Evolutionary conservation across 306 rosid species (phyloP).

Genomic region (Quercus variabilis): DNA sequence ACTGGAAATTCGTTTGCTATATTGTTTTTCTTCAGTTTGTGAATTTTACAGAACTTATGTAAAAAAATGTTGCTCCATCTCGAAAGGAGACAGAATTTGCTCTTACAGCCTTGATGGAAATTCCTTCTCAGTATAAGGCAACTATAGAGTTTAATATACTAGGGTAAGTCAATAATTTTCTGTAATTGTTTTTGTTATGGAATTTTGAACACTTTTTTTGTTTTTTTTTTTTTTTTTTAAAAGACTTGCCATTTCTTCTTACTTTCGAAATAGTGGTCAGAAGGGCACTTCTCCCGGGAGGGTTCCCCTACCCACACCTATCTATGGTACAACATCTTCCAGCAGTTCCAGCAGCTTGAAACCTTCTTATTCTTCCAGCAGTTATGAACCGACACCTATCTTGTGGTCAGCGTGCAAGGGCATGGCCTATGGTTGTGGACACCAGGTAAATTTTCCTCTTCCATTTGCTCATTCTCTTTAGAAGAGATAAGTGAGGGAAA

Average conservation of each 20-base stretch:
- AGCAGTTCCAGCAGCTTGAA: conserved; percentile 28
- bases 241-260: conserved; percentile 17
- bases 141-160: conserved; percentile 70
- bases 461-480: conserved; percentile 2
- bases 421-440: conserved; percentile 99
- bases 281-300: conserved; percentile 53
- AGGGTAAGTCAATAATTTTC: conserved; percentile 51
- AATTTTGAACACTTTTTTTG: conserved; percentile 2
- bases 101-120: conserved; percentile 92
- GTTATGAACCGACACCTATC: conserved; percentile 61
- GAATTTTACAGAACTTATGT: conserved; percentile 82
- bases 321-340: conserved; percentile 43
- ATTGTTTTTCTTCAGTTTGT: conserved; percentile 61
- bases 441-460: conserved; percentile 56
- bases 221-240: neutral
- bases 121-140: conserved; percentile 94
- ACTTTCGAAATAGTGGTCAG: conserved; percentile 37
- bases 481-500: neutral
- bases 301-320: conserved; percentile 83
- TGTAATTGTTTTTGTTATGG: conserved; percentile 4
- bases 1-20: conserved; percentile 7
- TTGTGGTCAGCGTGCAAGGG: conserved; percentile 32
- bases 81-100: conserved; percentile 95
- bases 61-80: conserved; percentile 55
- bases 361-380: conserved; percentile 39